A percentile compares a stretch with the other conserved stretches of the same genome.
Conservation (phyloP, 768 basidiomycete species). For the Leucosporidium scottii region DNA sequence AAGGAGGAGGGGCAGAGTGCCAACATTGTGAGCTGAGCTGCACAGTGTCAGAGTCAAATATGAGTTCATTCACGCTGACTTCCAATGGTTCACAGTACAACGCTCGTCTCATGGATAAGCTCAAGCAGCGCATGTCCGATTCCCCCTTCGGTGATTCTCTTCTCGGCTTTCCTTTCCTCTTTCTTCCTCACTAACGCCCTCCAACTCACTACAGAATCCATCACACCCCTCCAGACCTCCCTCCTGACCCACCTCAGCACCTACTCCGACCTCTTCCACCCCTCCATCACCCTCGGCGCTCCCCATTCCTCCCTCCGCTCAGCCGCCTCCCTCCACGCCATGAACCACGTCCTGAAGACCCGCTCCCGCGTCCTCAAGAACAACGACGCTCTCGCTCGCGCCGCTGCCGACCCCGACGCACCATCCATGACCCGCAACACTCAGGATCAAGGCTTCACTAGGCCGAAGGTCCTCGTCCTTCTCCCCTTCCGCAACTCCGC, state of each 20-base stretch:
- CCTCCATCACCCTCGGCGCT: conserved; percentile 56
- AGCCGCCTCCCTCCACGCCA: conserved; percentile 64
- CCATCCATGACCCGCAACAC: conserved; percentile 56
- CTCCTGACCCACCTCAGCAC: conserved; percentile 40
- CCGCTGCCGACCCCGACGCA: conserved; percentile 54
- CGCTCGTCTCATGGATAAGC: conserved; percentile 28
- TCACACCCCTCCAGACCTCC: neutral
- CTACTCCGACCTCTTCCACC: conserved; percentile 68
- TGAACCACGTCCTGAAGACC: conserved; percentile 88
- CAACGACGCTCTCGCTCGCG: conserved; percentile 79
- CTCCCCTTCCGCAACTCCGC: conserved; percentile 89
- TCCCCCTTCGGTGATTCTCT: neutral
- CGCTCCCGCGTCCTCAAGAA: conserved; percentile 84
- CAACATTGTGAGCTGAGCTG: neutral
- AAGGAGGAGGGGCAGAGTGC: conserved; percentile 4
- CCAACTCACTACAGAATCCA: neutral
- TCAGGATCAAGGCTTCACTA: conserved; percentile 96
- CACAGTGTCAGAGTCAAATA: too few species aligned
- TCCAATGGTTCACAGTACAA: conserved; percentile 20
- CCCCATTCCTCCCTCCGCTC: conserved; percentile 60
- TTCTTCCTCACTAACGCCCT: neutral
- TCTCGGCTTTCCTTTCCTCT: neutral
- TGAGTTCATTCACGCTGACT: neutral
- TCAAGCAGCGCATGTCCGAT: conserved; percentile 2
- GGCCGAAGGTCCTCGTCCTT: conserved; percentile 85